A percentile compares a stretch with the other conserved stretches of the same genome.
These are phyloP conservation scores for Starmerella ratchasimensis DNA, from an alignment of 805 yeast species.

Conservation along the genomic window DNA sequence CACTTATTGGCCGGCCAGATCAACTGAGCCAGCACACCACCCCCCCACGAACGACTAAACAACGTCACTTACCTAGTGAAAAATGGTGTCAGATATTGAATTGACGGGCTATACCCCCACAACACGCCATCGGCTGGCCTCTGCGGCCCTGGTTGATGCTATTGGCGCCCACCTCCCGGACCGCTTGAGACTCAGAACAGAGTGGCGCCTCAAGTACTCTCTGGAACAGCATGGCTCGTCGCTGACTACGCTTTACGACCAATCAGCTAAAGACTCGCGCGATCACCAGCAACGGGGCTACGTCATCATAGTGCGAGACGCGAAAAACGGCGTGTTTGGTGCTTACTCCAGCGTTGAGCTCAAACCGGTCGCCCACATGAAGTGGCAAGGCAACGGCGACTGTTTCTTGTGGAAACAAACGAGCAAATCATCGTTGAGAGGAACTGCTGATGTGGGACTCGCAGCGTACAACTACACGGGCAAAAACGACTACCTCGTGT, in stretches of 20 bases:
- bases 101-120: conserved; percentile 46
- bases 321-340: conserved; percentile 54
- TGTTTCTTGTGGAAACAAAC: conserved; percentile 80
- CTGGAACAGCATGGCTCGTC: conserved; percentile 89
- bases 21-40: no score
- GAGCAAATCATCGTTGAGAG: no score
- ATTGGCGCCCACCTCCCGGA: conserved; percentile 62
- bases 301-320: conserved; percentile 57
- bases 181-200: conserved; percentile 59
- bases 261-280: conserved; percentile 34
- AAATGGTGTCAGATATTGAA: conserved; percentile 8
- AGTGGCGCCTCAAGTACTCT: conserved; percentile 71
- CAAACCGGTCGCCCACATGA: conserved; percentile 41
- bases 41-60: no score
- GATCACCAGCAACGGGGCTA: conserved; percentile 42
- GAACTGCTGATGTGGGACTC: conserved; percentile 33
- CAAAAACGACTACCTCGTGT: conserved; percentile 68
- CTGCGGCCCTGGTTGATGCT: conserved; percentile 56
- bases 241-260: conserved; percentile 57
- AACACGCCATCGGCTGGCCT: conserved; percentile 47
- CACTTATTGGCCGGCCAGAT: no score
- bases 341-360: conserved; percentile 58
- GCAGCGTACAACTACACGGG: conserved; percentile 83
- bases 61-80: not conserved
- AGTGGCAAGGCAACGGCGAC: conserved; percentile 88